phyloP scores from a whole-genome alignment of 257 asterid species.

The Fraxinus americana region DNA sequence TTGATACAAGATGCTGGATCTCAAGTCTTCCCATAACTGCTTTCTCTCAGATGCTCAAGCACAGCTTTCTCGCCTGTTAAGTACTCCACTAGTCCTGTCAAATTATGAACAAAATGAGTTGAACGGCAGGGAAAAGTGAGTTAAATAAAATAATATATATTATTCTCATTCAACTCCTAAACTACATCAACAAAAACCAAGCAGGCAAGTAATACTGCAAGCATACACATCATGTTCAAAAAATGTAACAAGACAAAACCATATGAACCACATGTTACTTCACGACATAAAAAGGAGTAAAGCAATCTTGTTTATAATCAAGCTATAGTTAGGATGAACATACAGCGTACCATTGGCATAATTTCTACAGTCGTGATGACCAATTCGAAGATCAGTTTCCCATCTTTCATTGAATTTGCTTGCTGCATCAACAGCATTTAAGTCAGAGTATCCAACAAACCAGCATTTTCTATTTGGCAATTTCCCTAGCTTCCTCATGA shows the following conservation, averaged over 20 bases:
- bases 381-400: conserved; percentile 62
- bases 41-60: conserved; percentile 35
- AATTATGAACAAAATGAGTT: not conserved
- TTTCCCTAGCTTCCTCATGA: conserved; percentile 49
- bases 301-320: not conserved
- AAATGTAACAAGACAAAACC: not conserved
- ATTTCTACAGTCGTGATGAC: conserved; percentile 71
- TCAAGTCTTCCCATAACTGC: conserved; percentile 15
- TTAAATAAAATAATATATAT: too few species aligned
- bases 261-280: not conserved
- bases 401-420: conserved; percentile 51
- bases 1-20: not conserved
- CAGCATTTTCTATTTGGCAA: conserved; percentile 69
- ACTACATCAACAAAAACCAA: not conserved
- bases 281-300: not conserved
- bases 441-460: conserved; percentile 63
- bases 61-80: conserved; percentile 58
- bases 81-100: not conserved
- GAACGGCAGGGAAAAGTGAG: not conserved
- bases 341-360: conserved; percentile 52
- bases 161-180: not conserved
- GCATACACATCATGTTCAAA: not conserved
- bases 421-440: conserved; percentile 40
- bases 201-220: not conserved
- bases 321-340: too few species aligned